Evolutionary conservation across 805 yeast species (phyloP), one percentile per base, ranked within the genome.

Genomic region (Brettanomyces anomalus): DNA sequence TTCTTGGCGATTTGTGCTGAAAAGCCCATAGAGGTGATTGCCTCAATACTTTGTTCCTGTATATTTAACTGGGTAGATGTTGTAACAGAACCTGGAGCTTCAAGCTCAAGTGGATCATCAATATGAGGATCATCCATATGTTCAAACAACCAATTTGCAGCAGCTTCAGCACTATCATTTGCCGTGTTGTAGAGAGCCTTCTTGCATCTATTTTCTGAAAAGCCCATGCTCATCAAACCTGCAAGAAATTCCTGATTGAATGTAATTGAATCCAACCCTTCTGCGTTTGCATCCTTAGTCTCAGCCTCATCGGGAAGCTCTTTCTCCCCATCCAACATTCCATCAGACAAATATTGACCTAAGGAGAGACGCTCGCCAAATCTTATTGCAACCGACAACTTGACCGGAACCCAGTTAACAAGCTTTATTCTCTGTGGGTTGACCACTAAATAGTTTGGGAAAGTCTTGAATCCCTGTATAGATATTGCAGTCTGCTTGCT

Each of bases 391-490:
- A 81, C 85, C 46, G 79, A 82, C 1, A 85, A 70, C 58, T 93
- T 93, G 0, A 76, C 68, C 0, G 97, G 97, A 2, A 79, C 83
- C 97, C 97, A 93, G 55, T 87, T 86, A 36, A 80, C 84, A 32
- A 94, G 64, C 48, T 81, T 79, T 43, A 90, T 86, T 54, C 97
- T 71, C 47, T 86, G 81, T 3, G 87, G 85, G 47, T 80, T 81
- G 1, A 86, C 66, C 4, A 85, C 74, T 24, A 93, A 65, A 10
- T 74, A 71, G n/a, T 77, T 65, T 0, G 98, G 98, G 49, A 67
- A 80, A 0, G 85, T 67, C 46, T 66, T 68, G 51, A 88, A 74
- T 2, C 74, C 72, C 21, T 67, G 62, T 3, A 65, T 55, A 43
- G 74, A 74, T 0, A 66, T 62, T 1, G 74, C 71, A 1, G 51